These are phyloP conservation scores for Naematelia encephala DNA, from an alignment of 768 basidiomycete species.

Conservation along the genomic window DNA sequence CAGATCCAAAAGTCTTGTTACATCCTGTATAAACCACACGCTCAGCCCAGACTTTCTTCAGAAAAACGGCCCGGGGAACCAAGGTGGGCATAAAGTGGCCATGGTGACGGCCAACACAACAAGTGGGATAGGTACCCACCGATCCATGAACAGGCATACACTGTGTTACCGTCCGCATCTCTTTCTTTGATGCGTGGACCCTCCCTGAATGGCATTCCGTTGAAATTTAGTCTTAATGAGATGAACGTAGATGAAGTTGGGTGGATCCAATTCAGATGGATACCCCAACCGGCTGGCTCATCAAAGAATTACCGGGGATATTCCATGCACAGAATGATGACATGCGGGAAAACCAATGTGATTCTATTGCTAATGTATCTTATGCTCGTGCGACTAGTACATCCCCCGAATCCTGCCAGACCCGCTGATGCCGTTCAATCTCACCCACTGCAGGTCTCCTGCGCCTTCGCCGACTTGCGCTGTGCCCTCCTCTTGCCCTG, in stretches of 20 bases:
- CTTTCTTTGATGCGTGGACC: slow-evolving; percentile 30
- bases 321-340: too few species aligned
- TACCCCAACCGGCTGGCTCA: too few species aligned
- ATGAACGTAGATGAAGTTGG: not conserved
- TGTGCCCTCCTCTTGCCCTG: slow-evolving; percentile 14
- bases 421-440: not conserved
- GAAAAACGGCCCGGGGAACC: too few species aligned
- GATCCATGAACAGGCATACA: slow-evolving; percentile 25
- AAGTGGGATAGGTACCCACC: slow-evolving; percentile 14
- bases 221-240: too few species aligned
- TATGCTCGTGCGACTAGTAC: not conserved
- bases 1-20: slow-evolving; percentile 34
- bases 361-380: not conserved
- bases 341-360: too few species aligned
- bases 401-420: not conserved
- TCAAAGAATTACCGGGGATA: too few species aligned
- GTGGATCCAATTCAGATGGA: not conserved
- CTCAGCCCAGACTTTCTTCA: not conserved
- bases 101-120: too few species aligned
- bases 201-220: slow-evolving; percentile 11
- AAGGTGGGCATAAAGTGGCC: not conserved
- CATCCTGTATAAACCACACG: slow-evolving; percentile 19
- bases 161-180: slow-evolving; percentile 18
- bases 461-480: slow-evolving; percentile 28
- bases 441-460: slow-evolving; percentile 27